phyloP scores from a whole-genome alignment of 2,329 filamentous ascomycete genomes.

The Hypoxylon sp. region DNA sequence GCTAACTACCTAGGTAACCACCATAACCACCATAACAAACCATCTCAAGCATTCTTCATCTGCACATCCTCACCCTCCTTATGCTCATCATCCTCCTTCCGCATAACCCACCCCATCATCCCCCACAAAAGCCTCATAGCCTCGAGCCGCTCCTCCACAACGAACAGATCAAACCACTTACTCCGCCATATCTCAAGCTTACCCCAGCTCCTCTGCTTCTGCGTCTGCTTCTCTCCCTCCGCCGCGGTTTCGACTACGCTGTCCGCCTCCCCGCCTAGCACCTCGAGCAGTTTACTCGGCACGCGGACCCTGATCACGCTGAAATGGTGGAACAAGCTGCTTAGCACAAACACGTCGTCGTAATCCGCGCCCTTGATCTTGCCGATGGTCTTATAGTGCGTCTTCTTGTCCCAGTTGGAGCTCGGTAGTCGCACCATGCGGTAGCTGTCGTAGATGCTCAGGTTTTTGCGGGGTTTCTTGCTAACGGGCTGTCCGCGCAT shows the following conservation, averaged over 20 bases:
- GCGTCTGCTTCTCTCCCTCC: slow-evolving; percentile 49
- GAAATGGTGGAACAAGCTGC: slow-evolving; percentile 72
- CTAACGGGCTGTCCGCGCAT: slow-evolving; percentile 51
- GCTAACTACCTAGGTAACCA: neutral
- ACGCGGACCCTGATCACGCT: slow-evolving; percentile 71
- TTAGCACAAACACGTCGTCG: slow-evolving; percentile 74
- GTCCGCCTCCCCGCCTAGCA: slow-evolving; percentile 62
- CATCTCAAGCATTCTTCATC: slow-evolving; percentile 41
- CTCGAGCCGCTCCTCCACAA: slow-evolving; percentile 65
- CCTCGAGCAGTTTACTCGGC: slow-evolving; percentile 64
- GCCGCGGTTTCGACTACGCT: slow-evolving; percentile 45
- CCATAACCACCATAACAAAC: neutral
- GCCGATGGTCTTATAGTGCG: slow-evolving; percentile 69
- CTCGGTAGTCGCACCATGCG: slow-evolving; percentile 71
- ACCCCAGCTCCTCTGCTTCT: slow-evolving; percentile 61
- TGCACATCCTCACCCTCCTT: slow-evolving; percentile 29
- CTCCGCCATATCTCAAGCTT: slow-evolving; percentile 69
- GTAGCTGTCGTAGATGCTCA: slow-evolving; percentile 73
- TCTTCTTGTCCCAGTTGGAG: slow-evolving; percentile 71
- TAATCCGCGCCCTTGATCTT: slow-evolving; percentile 61
- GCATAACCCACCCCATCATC: slow-evolving; percentile 72
- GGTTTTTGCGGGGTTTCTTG: slow-evolving; percentile 67
- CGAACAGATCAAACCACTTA: slow-evolving; percentile 72
- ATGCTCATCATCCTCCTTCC: slow-evolving; percentile 54
- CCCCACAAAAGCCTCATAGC: slow-evolving; percentile 71